Evolutionary conservation across 2,329 filamentous ascomycete species (phyloP), one percentile per base, ranked within the genome.

Genomic region (Colletotrichum musicola): DNA sequence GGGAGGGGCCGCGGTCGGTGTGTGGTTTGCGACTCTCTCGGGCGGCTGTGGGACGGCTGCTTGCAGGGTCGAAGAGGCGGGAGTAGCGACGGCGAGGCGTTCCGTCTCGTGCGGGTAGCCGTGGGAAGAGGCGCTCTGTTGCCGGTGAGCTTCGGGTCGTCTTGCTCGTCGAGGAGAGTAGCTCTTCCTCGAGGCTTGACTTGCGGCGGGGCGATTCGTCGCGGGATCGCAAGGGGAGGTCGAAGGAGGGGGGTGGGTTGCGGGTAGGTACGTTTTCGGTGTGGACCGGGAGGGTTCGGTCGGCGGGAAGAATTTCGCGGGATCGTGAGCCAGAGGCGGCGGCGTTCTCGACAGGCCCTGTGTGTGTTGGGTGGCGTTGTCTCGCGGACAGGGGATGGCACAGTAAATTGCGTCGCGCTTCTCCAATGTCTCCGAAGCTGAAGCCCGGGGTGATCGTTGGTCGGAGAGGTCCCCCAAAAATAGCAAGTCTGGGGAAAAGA

Each of bases 51-150:
- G 22, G 58, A 10, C 59, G 59, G 59, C n/a, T 54, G 16, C 46
- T 53, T 62, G 59, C 59, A 62, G 59, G 4, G 13, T 27, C n/a
- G 9, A 42, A 42, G 46, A 44, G 46, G 30, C 18, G 30, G 38
- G 25, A 38, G 44, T 22, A 47, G 47, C 58, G 20, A 53, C 12
- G 47, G 4, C 27, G 44, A 61, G 47, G 58, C 58, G 47, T 53
- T 61, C 7, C 22, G 47, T 61, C 58, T 38, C 46, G 58, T 51
- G 49, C 44, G 18, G 22, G 55, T 58, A 58, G 49, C 27, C 58
- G 12, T n/a, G 44, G 35, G 46, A 35, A 20, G 14, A 38, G 56
- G 44, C 30, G 42, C 42, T 14, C 27, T 51, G 58, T 18, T 53
- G 18, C 20, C 35, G 18, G 14, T 6, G 44, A 18, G 14, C 44